These are phyloP conservation scores for Fusarium illudens DNA, from an alignment of 2,329 filamentous ascomycete genomes.

Conservation along the genomic window DNA sequence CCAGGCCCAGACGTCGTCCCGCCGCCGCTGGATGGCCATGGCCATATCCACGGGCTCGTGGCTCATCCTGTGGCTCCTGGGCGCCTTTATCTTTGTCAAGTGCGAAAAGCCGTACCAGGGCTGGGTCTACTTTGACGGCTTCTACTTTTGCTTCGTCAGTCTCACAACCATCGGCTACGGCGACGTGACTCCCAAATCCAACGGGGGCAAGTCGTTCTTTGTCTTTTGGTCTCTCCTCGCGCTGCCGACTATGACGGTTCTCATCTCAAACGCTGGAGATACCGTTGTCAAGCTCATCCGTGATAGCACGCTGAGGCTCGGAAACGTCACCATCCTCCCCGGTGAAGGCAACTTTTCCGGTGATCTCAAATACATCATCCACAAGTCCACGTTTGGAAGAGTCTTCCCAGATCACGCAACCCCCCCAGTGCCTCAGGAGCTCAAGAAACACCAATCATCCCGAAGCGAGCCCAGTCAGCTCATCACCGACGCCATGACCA, in stretches of 20 bases:
- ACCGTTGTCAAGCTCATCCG: constrained; percentile 75
- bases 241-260: constrained; percentile 85
- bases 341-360: constrained; percentile 60
- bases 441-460: background rate
- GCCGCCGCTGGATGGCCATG: constrained; percentile 79
- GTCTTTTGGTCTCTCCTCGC: constrained; percentile 92
- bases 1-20: constrained; percentile 69
- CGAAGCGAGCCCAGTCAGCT: background rate
- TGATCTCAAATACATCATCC: constrained; percentile 55
- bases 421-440: background rate
- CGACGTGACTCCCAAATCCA: constrained; percentile 78
- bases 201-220: constrained; percentile 83
- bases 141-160: constrained; percentile 88
- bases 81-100: constrained; percentile 75
- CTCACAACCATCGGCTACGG: constrained; percentile 90
- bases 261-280: constrained; percentile 84
- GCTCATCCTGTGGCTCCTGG: constrained; percentile 79
- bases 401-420: constrained; percentile 46
- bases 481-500: constrained; percentile 2
- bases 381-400: constrained; percentile 54
- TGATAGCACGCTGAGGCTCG: constrained; percentile 64
- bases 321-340: constrained; percentile 68
- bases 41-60: constrained; percentile 73
- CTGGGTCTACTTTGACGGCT: constrained; percentile 79
- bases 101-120: constrained; percentile 62